Base-by-base conservation (phyloP, 306 rosid species). In the Cucumis cinereus region DNA sequence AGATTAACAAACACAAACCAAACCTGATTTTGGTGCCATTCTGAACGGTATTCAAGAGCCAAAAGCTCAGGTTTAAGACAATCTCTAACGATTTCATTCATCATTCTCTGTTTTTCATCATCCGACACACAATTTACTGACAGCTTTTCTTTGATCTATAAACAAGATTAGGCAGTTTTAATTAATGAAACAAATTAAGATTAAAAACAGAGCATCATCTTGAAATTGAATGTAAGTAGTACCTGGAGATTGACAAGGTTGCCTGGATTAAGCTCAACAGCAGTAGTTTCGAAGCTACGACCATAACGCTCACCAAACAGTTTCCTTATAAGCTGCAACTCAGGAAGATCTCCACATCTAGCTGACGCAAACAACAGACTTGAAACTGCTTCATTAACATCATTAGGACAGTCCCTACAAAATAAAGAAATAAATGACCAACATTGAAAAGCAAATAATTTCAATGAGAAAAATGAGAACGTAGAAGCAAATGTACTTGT, bases 301-400 rank as follows among this genome's bases (percentile, higher is more conserved):
- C 98, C 97, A 49, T 94, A 89, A 7, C 96, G 92, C 53, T 90
- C 75, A 54, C 81, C 84, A 16, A 94, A 94, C 58, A 94, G 88
- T 78, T 89, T 86, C 76, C 94, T 85, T 47, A 94, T 85, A n/a
- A n/a, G 75, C 81, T 53, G 74, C 16, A 94, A 96, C 83, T 94
- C 98, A 23, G 93, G 97, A 19, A 94, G 83, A 64, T 94, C 90
- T 15, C 97, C 98, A 74, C 89, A 89, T 83, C 98, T 84, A 4
- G 97, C 94, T 36, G 98, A 91, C 28, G 98, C 96, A 86, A 56
- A 94, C 76, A 91, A 86, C 47, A 94, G 91, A 77, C 87, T 91
- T 16, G 98, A 91, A 81, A 89, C 82, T 20, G 98, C 97, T 86
- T 90, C 97, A 5, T 89, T 94, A 6, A 94, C 79, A 43, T 91